Base-by-base conservation (phyloP, 306 rosid species). In the Albizia julibrissin region DNA sequence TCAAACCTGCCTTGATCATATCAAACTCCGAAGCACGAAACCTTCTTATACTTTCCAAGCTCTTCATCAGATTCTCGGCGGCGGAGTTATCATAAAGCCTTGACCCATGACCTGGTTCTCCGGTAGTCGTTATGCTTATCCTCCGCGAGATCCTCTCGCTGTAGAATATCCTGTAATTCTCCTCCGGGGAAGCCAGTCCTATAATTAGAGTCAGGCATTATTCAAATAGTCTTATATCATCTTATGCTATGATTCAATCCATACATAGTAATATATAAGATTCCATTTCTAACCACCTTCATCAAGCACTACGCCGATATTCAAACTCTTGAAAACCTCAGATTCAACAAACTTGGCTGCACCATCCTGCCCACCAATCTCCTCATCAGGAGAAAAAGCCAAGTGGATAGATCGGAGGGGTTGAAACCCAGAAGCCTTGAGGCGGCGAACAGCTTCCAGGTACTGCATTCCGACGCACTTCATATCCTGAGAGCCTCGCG, bases 391-490 rank as follows among this genome's bases (percentile, higher is more conserved):
- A 5, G 93, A 88, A 73, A 95, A 93, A 19, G 93, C 87, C 70
- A 95, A 10, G 87, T 86, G 89, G 8, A 93, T 70, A 42, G 90
- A 76, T 4, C 97, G 87, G 47, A 76, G 62, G 12, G 99, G 99
- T 14, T 49, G 54, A 67, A 90, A 95, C 52, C 85, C 85, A 40
- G 83, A 75, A 13, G 85, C 85, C 83, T 87, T 88, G 56, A 95
- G 84, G 22, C 81, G 84, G 3, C 98, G 89, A 82, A 95, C 73
- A 21, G 98, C 99, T 85, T 95, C 99, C 21, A 95, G 87, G 85
- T 95, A 91, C 85, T 95, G 99, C 90, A 93, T 75, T 3, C 98
- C 93, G 21, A 95, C 95, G 85, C 99, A 95, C 90, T 95, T 95
- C 97, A 92, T 95, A 64, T 93, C 98, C 84, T 95, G 99, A 3